Evolutionary conservation across 2,329 filamentous ascomycete genomes (phyloP).

Genomic region (Sporothrix luriei): DNA sequence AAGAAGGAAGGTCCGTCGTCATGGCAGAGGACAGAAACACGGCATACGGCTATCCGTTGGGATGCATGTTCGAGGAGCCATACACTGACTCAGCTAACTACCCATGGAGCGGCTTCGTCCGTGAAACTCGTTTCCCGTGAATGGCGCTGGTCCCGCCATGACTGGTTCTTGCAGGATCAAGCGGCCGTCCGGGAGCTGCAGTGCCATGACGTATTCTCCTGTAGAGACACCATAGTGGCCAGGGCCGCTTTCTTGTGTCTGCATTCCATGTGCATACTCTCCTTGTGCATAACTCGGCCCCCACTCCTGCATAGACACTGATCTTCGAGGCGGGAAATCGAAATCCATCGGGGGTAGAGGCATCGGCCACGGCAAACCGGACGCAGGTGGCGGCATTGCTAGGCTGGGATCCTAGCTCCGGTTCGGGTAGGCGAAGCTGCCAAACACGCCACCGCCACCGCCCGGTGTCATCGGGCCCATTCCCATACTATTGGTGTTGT

Average conservation of each 20-base stretch:
- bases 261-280: too few relatives aligned
- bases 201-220: background rate
- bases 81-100: background rate
- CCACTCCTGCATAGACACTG: background rate
- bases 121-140: background rate
- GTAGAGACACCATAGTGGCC: background rate
- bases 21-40: background rate
- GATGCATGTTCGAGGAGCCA: background rate
- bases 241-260: too few relatives aligned
- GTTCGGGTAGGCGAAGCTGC: constrained; percentile 63
- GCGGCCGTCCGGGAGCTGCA: background rate
- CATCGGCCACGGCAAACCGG: background rate
- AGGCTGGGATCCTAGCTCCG: constrained; percentile 27
- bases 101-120: background rate
- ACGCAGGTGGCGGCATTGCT: background rate
- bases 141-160: background rate
- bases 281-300: background rate
- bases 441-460: constrained; percentile 73
- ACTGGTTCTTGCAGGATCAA: too few relatives aligned
- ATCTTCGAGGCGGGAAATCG: too few relatives aligned
- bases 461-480: constrained; percentile 79
- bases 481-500: constrained; percentile 60
- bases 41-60: background rate
- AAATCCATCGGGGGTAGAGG: background rate
- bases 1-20: background rate